Conservation (phyloP, 345 rosid genomes). For the Clarkia xantiana region DNA sequence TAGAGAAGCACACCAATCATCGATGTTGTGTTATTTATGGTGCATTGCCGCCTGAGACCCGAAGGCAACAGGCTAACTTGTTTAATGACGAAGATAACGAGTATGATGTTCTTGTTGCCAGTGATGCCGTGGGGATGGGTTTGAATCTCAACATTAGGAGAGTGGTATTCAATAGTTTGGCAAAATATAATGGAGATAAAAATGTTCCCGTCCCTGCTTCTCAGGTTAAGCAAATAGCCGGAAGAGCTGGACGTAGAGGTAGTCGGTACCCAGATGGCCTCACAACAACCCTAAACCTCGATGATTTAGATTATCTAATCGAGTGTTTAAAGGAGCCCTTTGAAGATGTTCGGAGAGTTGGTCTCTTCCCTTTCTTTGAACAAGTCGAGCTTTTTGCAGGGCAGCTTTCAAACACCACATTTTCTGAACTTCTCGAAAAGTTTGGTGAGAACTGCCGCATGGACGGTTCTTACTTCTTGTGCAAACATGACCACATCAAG, state of each 20-base stretch:
- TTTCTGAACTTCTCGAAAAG: constrained; percentile 52
- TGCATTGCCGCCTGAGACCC: constrained; percentile 91
- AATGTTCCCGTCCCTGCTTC: constrained; percentile 68
- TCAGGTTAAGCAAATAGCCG: constrained; percentile 92
- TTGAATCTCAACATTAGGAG: constrained; percentile 87
- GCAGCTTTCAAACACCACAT: constrained; percentile 38
- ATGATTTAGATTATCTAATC: constrained; percentile 60
- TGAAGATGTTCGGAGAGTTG: constrained; percentile 61
- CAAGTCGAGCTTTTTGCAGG: constrained; percentile 86
- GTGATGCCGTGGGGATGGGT: constrained; percentile 98
- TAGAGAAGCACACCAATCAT: constrained; percentile 67
- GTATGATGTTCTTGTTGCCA: constrained; percentile 88
- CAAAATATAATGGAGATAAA: constrained; percentile 85
- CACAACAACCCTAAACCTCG: constrained; percentile 55
- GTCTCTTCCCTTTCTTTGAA: constrained; percentile 87
- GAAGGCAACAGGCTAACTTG: constrained; percentile 81
- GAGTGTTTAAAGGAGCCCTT: constrained; percentile 82
- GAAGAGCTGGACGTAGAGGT: constrained; percentile 96
- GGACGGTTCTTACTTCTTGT: constrained; percentile 77
- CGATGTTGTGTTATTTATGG: constrained; percentile 94
- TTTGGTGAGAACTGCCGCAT: constrained; percentile 70
- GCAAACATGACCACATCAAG: constrained; percentile 69
- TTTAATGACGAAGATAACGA: constrained; percentile 81
- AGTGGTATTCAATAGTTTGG: constrained; percentile 59
- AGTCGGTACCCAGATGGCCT: constrained; percentile 83